Evolutionary conservation across 371 early-diverging fungal species (phyloP), one percentile per base, ranked within the genome.

Genomic region (Amoeboaphelidium protococcarum): DNA sequence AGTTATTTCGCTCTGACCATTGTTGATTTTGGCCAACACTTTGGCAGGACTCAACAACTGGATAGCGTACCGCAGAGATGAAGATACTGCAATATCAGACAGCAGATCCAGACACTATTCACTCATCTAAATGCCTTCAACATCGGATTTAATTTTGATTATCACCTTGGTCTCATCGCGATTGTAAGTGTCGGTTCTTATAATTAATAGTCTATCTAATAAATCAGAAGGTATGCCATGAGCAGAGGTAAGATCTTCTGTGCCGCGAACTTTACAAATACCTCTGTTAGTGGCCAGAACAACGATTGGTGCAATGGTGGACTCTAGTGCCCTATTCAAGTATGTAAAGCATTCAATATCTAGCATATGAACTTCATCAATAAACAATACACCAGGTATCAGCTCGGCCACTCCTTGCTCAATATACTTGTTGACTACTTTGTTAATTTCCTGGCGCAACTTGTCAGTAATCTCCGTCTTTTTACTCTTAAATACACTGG

Each of bases 331-430:
- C 37, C 92, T 82, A 72, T 95, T 96, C 45, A 98, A 69, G 56
- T 90, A 96, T 0, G 94, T 87, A 57, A 97, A 96, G 64, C 95
- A 92, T 64, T 97, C 97, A 50, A 92, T 82, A 65, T 97, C 95
- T 31, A 98, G 74, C 84, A 96, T 85, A 56, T 98, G 96, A 6
- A 90, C 76, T 66, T 97, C 96, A 60, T 96, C 92, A 58, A 98
- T 85, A 56, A 96, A 92, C 37, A 98, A 60, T 3, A 97, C 91
- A 45, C 98, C 98, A 2, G 94, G 94, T 20, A 90, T 82, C 16
- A 99, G 66, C 58, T 88, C 89, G 1, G 95, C 98, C 51, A 82
- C 85, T 24, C 94, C 96, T 58, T 98, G 94, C 56, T 95, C 92
- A 49, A 96, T 86, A 60, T 94, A 94, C 65, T 82, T 81, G 72